phyloP scores from a whole-genome alignment of 805 yeast species.

The Priceomyces castillae region DNA sequence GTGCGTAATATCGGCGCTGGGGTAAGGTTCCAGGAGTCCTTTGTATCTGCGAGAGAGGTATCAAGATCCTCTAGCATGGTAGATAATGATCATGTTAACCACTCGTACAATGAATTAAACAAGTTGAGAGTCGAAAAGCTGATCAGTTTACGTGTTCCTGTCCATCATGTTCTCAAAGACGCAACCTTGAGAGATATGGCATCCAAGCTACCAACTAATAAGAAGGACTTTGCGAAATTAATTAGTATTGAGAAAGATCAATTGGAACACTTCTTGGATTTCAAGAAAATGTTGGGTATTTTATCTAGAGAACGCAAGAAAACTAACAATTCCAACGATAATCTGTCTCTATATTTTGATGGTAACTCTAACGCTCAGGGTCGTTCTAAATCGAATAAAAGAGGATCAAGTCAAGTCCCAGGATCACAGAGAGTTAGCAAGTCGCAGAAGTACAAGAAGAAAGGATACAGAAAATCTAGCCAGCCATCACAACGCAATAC shows the following conservation, averaged over 20 bases:
- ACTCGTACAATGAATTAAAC: conserved; percentile 35
- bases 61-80: conserved; percentile 10
- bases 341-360: conserved; percentile 4
- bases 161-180: conserved; percentile 25
- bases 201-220: conserved; percentile 48
- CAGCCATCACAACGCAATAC: not conserved
- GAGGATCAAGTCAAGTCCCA: not conserved
- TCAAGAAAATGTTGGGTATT: conserved; percentile 34
- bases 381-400: not conserved
- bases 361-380: not conserved
- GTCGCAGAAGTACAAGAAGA: not conserved
- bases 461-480: conserved; percentile 1
- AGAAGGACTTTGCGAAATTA: conserved; percentile 43
- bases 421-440: conserved; percentile 2
- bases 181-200: conserved; percentile 54
- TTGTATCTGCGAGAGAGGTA: conserved; percentile 17
- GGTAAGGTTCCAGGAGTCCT: conserved; percentile 19
- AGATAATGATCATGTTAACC: conserved; percentile 24
- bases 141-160: conserved; percentile 34
- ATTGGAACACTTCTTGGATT: conserved; percentile 32
- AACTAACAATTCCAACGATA: not conserved
- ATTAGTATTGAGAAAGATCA: conserved; percentile 33
- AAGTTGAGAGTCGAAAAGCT: conserved; percentile 42
- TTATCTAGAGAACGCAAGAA: conserved; percentile 33
- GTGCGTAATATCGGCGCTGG: conserved; percentile 4